Base-by-base conservation (phyloP, 2,329 filamentous ascomycete genomes). In the Penicillium psychrosexuale region DNA sequence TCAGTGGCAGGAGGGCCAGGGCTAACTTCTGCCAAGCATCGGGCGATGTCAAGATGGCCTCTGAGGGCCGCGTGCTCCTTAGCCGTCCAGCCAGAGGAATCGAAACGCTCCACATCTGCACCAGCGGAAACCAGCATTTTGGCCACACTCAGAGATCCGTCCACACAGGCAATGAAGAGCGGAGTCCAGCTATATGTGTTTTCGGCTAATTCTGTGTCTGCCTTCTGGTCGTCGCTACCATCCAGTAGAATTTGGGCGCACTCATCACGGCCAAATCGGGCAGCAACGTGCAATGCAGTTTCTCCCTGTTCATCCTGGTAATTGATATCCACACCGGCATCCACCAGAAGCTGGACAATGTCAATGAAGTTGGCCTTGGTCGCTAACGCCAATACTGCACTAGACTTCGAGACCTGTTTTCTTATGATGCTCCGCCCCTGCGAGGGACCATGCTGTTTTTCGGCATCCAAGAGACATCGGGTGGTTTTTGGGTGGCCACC, bases 161-260 rank as follows among this genome's bases (percentile, higher is more conserved):
- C 92, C 2, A 97, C 93, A 51, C 89, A 90, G 9, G 93, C 90
- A 60, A 96, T 88, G 68, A 96, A 94, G 12, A 99, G 78, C n/a
- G 94, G 90, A 0, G 94, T 97, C 93, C 94, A 99, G 3, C 88
- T 85, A 68, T 95, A 97, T 0, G 88, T 88, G 51, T 88, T 89
- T 69, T 99, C 94, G 0, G 82, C 76, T 34, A 95, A 76, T 64
- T 96, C 88, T 0, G 91, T 77, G 58, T 97, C 77, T 0, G 87
- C 86, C 66, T 87, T 90, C 63, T 94, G 89, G 40, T 83, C 78
- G 6, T 80, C 75, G 0, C 84, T 87, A 2, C 89, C 90, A 15
- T 86, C 80, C 3, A 97, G 72, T 22, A 99, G 78, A 22, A 90
- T 85, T 55, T 81, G 84, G 13, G 90, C 90, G 69, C 92, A 97